Percentiles rank a stretch among this genome's conserved stretches.
Evolutionary conservation across 2,329 filamentous ascomycete genomes (phyloP).

Genomic region (Aspergillus unguis): DNA sequence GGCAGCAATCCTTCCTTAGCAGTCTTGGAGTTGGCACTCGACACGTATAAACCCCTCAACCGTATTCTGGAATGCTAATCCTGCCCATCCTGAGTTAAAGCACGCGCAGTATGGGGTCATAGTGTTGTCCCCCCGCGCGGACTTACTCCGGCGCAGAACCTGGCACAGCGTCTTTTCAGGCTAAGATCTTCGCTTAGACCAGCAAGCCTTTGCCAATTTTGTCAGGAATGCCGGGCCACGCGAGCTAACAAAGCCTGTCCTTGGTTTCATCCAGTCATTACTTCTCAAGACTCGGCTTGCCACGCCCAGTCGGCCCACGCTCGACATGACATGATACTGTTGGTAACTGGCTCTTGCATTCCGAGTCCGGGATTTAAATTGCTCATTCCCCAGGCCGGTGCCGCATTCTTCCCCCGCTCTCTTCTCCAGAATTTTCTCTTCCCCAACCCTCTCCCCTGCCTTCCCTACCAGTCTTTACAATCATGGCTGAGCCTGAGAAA

Average conservation of each 20-base stretch:
- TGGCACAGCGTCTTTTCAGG: background rate
- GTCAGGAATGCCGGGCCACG: background rate
- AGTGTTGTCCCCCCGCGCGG: background rate
- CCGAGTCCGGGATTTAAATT: no score
- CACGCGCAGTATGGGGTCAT: background rate
- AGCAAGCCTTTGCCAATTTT: slow-evolving; percentile 4
- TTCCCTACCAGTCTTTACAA: background rate
- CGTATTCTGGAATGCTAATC: slow-evolving; percentile 1
- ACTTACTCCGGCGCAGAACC: background rate
- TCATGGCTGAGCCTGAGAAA: slow-evolving; percentile 5
- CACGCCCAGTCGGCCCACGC: background rate
- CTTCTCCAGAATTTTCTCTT: background rate
- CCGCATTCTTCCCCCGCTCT: background rate
- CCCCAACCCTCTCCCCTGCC: background rate
- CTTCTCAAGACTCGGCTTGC: background rate
- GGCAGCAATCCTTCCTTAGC: background rate
- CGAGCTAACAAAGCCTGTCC: background rate
- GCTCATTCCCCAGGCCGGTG: background rate
- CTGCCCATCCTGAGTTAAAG: background rate
- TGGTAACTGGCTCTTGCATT: background rate
- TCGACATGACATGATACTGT: background rate
- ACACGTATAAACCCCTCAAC: background rate
- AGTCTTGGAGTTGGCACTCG: background rate
- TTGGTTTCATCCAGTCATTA: background rate
- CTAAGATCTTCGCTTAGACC: slow-evolving; percentile 3